These are phyloP conservation scores for Eimeria praecox DNA, from an alignment of 169 alveolate species.

Conservation along the genomic window DNA sequence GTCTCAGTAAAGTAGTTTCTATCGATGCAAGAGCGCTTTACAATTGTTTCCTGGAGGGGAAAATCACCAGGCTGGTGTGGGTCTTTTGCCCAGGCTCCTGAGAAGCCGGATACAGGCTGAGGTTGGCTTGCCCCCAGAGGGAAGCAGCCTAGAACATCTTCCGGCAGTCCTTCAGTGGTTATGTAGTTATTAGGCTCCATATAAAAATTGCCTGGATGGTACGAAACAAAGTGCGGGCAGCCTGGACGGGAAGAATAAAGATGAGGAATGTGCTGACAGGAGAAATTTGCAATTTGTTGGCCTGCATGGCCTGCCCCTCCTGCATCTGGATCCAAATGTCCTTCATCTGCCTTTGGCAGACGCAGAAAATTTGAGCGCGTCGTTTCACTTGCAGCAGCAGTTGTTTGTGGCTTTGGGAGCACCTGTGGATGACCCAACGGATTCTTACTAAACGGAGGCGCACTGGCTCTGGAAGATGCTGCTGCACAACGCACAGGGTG, in stretches of 20 bases:
- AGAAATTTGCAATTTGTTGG: background rate
- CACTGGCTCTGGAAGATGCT: background rate
- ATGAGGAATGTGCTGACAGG: background rate
- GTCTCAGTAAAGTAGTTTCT: background rate
- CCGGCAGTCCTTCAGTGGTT: background rate
- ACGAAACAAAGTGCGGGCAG: background rate
- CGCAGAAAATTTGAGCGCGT: background rate
- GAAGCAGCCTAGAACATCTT: constrained; percentile 26
- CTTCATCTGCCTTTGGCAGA: background rate
- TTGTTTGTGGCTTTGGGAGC: background rate
- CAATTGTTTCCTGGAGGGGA: background rate
- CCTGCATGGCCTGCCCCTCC: background rate
- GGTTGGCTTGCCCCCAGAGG: constrained; percentile 55
- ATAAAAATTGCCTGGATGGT: background rate
- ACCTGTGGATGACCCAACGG: background rate
- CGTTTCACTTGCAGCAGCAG: background rate
- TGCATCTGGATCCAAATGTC: background rate
- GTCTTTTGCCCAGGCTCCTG: background rate
- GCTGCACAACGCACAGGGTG: background rate
- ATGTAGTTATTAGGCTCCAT: background rate
- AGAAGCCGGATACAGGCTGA: background rate
- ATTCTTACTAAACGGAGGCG: background rate
- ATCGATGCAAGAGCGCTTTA: background rate
- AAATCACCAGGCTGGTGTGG: background rate
- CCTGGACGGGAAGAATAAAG: background rate